Base-by-base conservation (phyloP, 1,284 basidiomycete genomes). In the Pseudozyma sp. region DNA sequence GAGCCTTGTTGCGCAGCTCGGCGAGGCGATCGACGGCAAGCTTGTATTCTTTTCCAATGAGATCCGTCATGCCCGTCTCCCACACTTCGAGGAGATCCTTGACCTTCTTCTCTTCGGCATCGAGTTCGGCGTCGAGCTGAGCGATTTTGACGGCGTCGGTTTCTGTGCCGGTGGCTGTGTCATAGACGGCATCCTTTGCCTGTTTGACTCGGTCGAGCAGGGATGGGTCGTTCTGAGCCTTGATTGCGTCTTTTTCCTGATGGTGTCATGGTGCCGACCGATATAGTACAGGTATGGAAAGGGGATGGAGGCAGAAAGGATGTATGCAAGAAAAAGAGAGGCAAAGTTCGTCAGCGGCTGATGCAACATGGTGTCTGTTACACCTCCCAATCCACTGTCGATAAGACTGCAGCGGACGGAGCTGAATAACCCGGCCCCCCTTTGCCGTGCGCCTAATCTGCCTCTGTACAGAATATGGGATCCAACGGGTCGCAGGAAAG, bases 41-140 rank as follows among this genome's bases (percentile, higher is more conserved):
- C 37, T 51, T 57, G 71, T 80, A 80, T 50, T 81, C 77, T 52
- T 79, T 63, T 30, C 64, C 55, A 52, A 80, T 75, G 47, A 81
- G 70, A 24, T 75, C 63, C 13, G 61, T 42, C 61, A 80, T 70
- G 39, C 76, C 74, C 5, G 9, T 50, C 44, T 80, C 78, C 80
- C 80, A 81, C 5, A 75, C 77, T 47, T 79, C 68, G 56, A 81
- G 75, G n/a, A 76, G 61, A 47, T 72, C 69, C 46, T 68, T 71
- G 49, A 77, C 67, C 19, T 66, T 73, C 16, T 44, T 61, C 45
- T 70, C 66, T 50, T 81, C 80, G 8, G 72, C 78, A 1, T 77
- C 80, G 30, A 79, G 69, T 63, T 80, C 74, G 33, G 71, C 74
- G 34, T 81, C 80, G 54, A 80, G 76, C 43, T 65, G 56, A 16